A percentile compares a stretch with the other conserved stretches of the same genome.
Evolutionary conservation across 208 protist genomes (phyloP).

Genomic region (Acanthamoeba castellanii): DNA sequence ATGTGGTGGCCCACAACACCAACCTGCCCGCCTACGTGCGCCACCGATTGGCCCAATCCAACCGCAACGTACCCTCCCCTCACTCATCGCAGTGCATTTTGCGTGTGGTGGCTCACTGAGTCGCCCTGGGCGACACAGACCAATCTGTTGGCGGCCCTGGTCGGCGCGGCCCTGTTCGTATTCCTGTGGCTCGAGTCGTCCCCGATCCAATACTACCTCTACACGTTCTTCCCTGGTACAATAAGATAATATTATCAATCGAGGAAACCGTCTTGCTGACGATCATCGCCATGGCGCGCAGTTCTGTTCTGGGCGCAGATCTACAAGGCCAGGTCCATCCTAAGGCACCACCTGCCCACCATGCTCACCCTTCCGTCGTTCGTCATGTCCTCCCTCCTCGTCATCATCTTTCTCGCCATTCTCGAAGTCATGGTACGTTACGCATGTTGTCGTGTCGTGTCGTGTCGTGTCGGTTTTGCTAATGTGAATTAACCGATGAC

Average conservation of each 20-base stretch:
- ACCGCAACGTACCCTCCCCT: neutral
- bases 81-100: neutral
- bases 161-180: neutral
- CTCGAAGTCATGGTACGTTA: constrained; percentile 40
- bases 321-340: constrained; percentile 3
- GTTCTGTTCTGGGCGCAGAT: constrained; percentile 30
- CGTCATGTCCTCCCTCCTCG: neutral
- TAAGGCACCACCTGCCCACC: neutral
- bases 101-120: neutral
- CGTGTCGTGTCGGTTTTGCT: neutral
- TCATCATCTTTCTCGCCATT: constrained; percentile 36
- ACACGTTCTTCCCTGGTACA: constrained; percentile 73
- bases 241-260: too few species aligned
- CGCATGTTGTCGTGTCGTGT: neutral
- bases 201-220: constrained; percentile 78
- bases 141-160: constrained; percentile 1
- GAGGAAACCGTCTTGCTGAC: neutral
- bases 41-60: neutral
- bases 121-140: neutral
- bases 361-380: neutral
- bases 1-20: constrained; percentile 81
- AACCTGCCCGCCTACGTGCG: constrained; percentile 55
- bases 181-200: constrained; percentile 72
- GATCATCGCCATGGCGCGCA: neutral
- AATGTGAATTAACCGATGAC: neutral